Conservation (phyloP, 768 basidiomycete genomes). For the Suillus paluster region DNA sequence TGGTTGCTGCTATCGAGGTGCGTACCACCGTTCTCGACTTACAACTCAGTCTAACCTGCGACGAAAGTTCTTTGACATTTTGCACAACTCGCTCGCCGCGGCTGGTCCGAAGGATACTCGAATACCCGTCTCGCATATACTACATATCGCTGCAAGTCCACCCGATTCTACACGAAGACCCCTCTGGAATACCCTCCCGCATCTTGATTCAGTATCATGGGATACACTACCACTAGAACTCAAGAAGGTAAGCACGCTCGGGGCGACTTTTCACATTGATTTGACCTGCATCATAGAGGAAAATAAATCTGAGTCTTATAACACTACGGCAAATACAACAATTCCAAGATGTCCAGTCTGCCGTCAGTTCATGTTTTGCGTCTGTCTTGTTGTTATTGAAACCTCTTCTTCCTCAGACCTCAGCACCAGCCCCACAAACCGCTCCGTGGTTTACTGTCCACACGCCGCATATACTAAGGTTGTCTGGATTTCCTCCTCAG, state of each 20-base stretch:
- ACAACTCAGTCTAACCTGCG: constrained; percentile 25
- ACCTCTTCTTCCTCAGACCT: constrained; percentile 31
- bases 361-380: constrained; percentile 41
- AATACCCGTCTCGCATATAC: constrained; percentile 47
- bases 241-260: constrained; percentile 52
- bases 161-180: constrained; percentile 62
- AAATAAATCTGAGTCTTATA: constrained; percentile 60
- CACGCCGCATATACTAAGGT: constrained; percentile 47
- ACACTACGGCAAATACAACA: constrained; percentile 48
- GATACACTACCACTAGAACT: constrained; percentile 62
- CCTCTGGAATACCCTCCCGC: constrained; percentile 51
- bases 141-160: constrained; percentile 63
- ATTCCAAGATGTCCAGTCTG: constrained; percentile 54
- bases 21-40: neutral
- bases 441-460: constrained; percentile 61
- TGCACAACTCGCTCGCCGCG: constrained; percentile 26
- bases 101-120: constrained; percentile 29
- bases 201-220: constrained; percentile 61
- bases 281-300: constrained; percentile 47
- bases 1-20: constrained; percentile 75
- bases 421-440: constrained; percentile 38
- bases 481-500: constrained; percentile 50
- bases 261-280: neutral
- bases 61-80: constrained; percentile 48
- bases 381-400: neutral